Percentiles rank a stretch among this genome's conserved stretches.
Evolutionary conservation across 2,329 filamentous ascomycete species (phyloP).

Genomic region (Leptosphaerulina australis): DNA sequence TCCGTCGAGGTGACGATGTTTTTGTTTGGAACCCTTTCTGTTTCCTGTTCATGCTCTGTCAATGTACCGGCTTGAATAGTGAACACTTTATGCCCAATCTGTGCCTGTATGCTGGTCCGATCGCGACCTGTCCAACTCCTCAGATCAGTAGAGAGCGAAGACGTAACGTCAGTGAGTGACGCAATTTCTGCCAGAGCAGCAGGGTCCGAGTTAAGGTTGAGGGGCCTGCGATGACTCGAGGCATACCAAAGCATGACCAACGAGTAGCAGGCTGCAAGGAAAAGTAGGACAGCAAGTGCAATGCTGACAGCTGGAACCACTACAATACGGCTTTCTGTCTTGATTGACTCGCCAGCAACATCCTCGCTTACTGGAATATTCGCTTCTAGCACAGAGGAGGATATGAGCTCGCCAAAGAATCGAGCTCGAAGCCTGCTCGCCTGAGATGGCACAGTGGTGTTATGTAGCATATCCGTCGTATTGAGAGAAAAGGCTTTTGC

Average conservation of each 20-base stretch:
- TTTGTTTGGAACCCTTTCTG: too few relatives aligned
- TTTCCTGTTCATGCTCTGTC: too few relatives aligned
- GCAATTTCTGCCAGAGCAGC: slow-evolving; percentile 13
- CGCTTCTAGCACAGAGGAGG: slow-evolving; percentile 12
- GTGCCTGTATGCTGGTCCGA: slow-evolving; percentile 1
- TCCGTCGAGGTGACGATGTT: too few relatives aligned
- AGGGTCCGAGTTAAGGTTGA: slow-evolving; percentile 19
- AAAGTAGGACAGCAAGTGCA: slow-evolving; percentile 21
- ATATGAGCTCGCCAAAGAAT: slow-evolving; percentile 25
- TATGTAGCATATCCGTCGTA: slow-evolving; percentile 6
- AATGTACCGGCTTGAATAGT: not conserved
- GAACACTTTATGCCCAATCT: slow-evolving; percentile 1
- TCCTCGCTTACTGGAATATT: not conserved
- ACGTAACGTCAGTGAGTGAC: slow-evolving; percentile 2
- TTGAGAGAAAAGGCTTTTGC: slow-evolving; percentile 14
- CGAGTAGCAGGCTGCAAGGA: slow-evolving; percentile 12
- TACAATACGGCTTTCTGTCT: slow-evolving; percentile 19
- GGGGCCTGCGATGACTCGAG: slow-evolving; percentile 8
- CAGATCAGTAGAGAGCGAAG: not conserved
- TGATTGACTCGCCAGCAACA: slow-evolving; percentile 1
- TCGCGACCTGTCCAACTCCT: slow-evolving; percentile 5
- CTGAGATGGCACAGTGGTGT: slow-evolving; percentile 7
- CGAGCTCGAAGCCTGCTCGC: slow-evolving; percentile 18
- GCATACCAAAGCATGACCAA: slow-evolving; percentile 10
- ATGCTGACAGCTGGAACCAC: slow-evolving; percentile 22